These are phyloP conservation scores for Amaranthus palmeri DNA, from an alignment of 148 eudicot genomes.

Conservation along the genomic window DNA sequence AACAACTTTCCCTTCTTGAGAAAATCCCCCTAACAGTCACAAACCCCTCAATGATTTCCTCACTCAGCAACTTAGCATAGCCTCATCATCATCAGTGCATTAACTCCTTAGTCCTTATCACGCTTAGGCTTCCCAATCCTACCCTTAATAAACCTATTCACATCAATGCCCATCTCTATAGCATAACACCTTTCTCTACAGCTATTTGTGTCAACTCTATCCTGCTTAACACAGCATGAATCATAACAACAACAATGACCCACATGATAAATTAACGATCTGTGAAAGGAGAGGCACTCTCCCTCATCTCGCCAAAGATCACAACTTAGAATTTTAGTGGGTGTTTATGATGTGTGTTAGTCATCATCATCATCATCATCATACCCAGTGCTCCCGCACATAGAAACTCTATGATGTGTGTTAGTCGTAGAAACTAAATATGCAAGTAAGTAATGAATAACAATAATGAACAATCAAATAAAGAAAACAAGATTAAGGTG, in stretches of 20 bases:
- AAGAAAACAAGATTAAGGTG: too few relatives aligned
- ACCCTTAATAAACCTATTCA: slow-evolving; percentile 15
- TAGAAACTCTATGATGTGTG: too few relatives aligned
- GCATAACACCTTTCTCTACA: slow-evolving; percentile 27
- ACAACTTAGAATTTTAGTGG: too few relatives aligned
- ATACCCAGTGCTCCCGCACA: too few relatives aligned
- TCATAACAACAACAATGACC: slow-evolving; percentile 34
- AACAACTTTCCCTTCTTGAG: slow-evolving; percentile 30
- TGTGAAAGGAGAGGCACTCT: not conserved
- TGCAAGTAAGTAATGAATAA: too few relatives aligned
- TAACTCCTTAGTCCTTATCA: slow-evolving; percentile 30
- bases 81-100: slow-evolving; percentile 55
- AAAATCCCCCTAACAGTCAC: slow-evolving; percentile 32
- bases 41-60: slow-evolving; percentile 42
- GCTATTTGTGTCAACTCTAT: slow-evolving; percentile 25
- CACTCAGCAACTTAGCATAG: slow-evolving; percentile 71
- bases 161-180: slow-evolving; percentile 24
- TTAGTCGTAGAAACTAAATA: too few relatives aligned
- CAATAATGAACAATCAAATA: too few relatives aligned
- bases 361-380: too few relatives aligned
- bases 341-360: too few relatives aligned
- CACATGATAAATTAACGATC: slow-evolving; percentile 33
- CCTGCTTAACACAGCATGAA: slow-evolving; percentile 25
- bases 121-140: slow-evolving; percentile 23
- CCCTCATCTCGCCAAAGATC: too few relatives aligned